Percentiles rank a stretch among this genome's conserved stretches.
These are phyloP conservation scores for Tricholoma flavovirens DNA, from an alignment of 768 basidiomycete genomes.

Conservation along the genomic window DNA sequence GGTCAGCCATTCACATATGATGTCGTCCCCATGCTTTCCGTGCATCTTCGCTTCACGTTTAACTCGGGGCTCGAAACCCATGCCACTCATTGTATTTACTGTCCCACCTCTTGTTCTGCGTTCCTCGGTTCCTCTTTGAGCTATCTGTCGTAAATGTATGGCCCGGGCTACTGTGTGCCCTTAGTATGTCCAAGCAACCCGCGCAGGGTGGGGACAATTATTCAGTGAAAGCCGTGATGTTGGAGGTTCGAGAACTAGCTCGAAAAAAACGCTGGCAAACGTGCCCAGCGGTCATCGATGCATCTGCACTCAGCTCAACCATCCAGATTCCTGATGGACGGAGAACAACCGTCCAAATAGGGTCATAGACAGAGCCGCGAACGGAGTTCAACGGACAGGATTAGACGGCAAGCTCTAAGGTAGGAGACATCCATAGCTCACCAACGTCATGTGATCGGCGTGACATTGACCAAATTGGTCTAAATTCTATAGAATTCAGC, in stretches of 20 bases:
- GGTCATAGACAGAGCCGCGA: no score
- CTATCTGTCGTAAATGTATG: conserved; percentile 34
- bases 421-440: no score
- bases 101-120: conserved; percentile 32
- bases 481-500: no score
- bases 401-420: no score
- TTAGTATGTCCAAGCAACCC: conserved; percentile 41
- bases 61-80: conserved; percentile 12
- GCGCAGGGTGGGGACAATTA: conserved; percentile 39
- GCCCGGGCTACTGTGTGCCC: conserved; percentile 38
- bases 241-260: conserved; percentile 42
- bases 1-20: conserved; percentile 20
- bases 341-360: no score
- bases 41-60: conserved; percentile 3
- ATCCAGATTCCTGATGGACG: no score
- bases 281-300: conserved; percentile 62
- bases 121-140: conserved; percentile 33
- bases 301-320: no score
- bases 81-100: conserved; percentile 11
- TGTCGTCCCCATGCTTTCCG: conserved; percentile 3
- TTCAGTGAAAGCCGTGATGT: conserved; percentile 33
- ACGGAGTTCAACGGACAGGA: no score
- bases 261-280: conserved; percentile 49
- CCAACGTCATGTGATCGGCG: no score
- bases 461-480: no score